Evolutionary conservation across 2,329 filamentous ascomycete genomes (phyloP), one percentile per base, ranked within the genome.

Genomic region (Botryotinia convoluta): DNA sequence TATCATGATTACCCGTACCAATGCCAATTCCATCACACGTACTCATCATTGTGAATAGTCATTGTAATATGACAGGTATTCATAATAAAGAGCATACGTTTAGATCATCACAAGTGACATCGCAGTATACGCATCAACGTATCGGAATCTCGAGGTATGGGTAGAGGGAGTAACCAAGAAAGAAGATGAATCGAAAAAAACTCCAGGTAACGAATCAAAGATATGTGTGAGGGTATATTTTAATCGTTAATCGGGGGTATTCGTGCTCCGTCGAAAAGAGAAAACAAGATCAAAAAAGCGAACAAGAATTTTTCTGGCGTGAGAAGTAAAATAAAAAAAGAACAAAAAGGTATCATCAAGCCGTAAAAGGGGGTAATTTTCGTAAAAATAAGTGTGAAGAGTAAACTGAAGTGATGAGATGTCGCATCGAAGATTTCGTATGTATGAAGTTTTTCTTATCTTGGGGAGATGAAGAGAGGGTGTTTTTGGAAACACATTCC

Each of bases 191-290:
- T 68, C 39, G 37, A 70, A 67, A 70, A 60, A 54, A 54, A 72
- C 70, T 72, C 70, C 70, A 59, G 62, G 62, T 59, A 68, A 72
- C 62, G 70, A 72, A 72, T 72, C 70, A 68, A 60, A 63, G 59
- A 64, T 72, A 68, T 72, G 70, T 48, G 10, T 29, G 60, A 54
- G 70, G 61, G 39, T 59, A 67, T 60, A 39, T 57, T 44, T 67
- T 60, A 62, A 64, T 68, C 70, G 70, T 68, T 60, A 59, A 59
- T 72, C 61, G 70, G 70, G 70, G 37, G 51, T 59, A 68, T 44
- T 72, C 70, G 61, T 65, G 69, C 51, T 54, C 48, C 48, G 48
- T 54, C 51, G 51, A 57, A 57, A 63, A n/a, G 39, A 48, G 35
- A 61, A 64, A n/a, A 29, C 26, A 54, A n/a, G 26, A 54, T 54